Evolutionary conservation across 2,329 filamentous ascomycete genomes (phyloP).

Genomic region (Colletotrichum neosansevieriae): DNA sequence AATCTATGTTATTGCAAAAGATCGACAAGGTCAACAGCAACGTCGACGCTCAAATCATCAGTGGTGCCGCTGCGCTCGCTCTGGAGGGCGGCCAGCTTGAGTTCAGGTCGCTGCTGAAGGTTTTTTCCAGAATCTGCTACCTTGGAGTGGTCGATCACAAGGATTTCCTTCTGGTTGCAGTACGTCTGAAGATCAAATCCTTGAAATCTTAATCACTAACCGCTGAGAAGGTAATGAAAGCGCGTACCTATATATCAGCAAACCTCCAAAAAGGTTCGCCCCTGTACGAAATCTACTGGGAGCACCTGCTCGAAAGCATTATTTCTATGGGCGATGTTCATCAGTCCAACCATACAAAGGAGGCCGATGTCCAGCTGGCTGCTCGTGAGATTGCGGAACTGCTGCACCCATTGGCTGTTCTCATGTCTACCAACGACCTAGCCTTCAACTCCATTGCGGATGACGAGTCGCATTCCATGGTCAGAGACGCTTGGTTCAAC

Average conservation of each 20-base stretch:
- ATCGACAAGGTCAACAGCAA: conserved; percentile 83
- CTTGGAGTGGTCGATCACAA: conserved; percentile 79
- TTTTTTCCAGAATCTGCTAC: conserved; percentile 81
- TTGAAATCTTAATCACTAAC: not conserved
- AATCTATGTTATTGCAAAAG: conserved; percentile 98
- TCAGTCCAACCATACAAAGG: conserved; percentile 77
- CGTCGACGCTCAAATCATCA: conserved; percentile 88
- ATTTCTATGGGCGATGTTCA: conserved; percentile 91
- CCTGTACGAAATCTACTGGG: conserved; percentile 85
- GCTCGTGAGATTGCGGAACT: conserved; percentile 90
- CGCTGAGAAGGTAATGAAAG: conserved; percentile 73
- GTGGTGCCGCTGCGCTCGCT: conserved; percentile 82
- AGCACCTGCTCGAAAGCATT: conserved; percentile 85
- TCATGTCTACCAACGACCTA: conserved; percentile 78
- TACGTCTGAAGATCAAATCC: conserved; percentile 55
- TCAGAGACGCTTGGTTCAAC: conserved; percentile 98
- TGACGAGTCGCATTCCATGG: conserved; percentile 78
- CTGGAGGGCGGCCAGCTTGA: conserved; percentile 83
- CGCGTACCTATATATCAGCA: conserved; percentile 81
- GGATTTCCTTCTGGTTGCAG: conserved; percentile 75
- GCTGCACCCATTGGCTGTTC: conserved; percentile 85
- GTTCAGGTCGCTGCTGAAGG: conserved; percentile 86
- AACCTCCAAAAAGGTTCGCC: conserved; percentile 76
- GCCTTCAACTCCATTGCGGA: conserved; percentile 62
- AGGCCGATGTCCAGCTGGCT: conserved; percentile 84